Evolutionary conservation across 129 eudicot genomes (phyloP).

Genomic region (Flaveria trinervia): DNA sequence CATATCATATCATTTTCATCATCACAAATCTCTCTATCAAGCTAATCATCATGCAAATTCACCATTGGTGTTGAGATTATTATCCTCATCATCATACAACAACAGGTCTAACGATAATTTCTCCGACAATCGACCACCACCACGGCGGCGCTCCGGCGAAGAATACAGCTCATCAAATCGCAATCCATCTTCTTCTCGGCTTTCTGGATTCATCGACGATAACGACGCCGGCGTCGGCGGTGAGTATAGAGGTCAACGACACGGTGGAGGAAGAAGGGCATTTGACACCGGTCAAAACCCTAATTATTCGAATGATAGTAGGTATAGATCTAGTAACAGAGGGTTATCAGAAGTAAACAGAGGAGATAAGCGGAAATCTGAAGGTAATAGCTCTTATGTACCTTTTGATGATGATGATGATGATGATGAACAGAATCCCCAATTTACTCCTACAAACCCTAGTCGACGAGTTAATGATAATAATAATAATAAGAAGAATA

Average conservation of each 20-base stretch:
- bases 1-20: constrained; percentile 14
- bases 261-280: constrained; percentile 26
- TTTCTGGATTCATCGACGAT: constrained; percentile 33
- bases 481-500: too few species aligned
- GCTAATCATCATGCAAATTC: constrained; percentile 15
- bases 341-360: constrained; percentile 9
- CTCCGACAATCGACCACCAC: constrained; percentile 29
- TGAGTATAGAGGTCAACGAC: constrained; percentile 17
- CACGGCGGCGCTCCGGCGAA: constrained; percentile 31
- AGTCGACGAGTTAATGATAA: neutral
- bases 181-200: constrained; percentile 25
- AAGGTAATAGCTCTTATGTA: constrained; percentile 17
- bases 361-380: constrained; percentile 22
- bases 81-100: constrained; percentile 35
- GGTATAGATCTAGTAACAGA: constrained; percentile 30
- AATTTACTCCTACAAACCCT: neutral
- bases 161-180: constrained; percentile 17
- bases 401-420: constrained; percentile 32
- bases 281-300: constrained; percentile 23
- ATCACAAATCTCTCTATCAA: constrained; percentile 2
- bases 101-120: constrained; percentile 32
- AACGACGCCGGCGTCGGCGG: constrained; percentile 30
- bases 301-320: constrained; percentile 10
- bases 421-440: constrained; percentile 31
- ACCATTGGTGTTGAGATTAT: constrained; percentile 18